A percentile compares a stretch with the other conserved stretches of the same genome.
Conservation (phyloP, 805 yeast genomes). For the Candida morakotiae region DNA sequence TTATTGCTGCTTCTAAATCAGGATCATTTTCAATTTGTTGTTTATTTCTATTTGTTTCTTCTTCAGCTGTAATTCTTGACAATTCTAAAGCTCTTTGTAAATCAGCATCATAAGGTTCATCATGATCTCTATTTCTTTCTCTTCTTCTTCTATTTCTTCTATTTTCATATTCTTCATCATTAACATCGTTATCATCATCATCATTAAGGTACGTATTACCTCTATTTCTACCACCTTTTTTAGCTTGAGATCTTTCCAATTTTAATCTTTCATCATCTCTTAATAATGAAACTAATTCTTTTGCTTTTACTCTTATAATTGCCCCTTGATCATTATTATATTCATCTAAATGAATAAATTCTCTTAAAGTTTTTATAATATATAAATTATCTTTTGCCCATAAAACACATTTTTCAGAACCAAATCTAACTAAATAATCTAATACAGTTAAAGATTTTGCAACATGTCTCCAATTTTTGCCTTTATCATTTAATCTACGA, state of each 20-base stretch:
- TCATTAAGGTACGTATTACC: neutral
- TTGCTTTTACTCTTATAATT: conserved; percentile 81
- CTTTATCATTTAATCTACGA: conserved; percentile 88
- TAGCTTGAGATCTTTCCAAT: conserved; percentile 56
- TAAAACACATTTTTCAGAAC: conserved; percentile 81
- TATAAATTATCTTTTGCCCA: conserved; percentile 92
- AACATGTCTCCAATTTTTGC: conserved; percentile 95
- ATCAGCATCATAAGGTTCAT: conserved; percentile 63
- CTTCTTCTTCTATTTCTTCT: conserved; percentile 21
- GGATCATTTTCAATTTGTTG: conserved; percentile 46
- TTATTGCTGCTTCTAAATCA: conserved; percentile 65
- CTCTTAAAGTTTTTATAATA: conserved; percentile 84
- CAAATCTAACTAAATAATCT: conserved; percentile 80
- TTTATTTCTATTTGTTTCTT: conserved; percentile 55
- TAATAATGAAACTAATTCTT: conserved; percentile 75
- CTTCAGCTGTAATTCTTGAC: conserved; percentile 77
- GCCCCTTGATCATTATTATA: conserved; percentile 82
- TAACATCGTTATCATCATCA: conserved; percentile 9
- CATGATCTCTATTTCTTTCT: conserved; percentile 16
- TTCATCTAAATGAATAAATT: conserved; percentile 80
- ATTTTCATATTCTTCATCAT: conserved; percentile 27
- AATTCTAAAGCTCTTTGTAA: conserved; percentile 76
- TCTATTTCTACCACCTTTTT: conserved; percentile 13
- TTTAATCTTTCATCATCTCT: conserved; percentile 77
- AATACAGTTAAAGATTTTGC: conserved; percentile 87